A percentile compares a stretch with the other conserved stretches of the same genome.
phyloP scores from a whole-genome alignment of 768 basidiomycete genomes.

The Leccinum incarnatum region DNA sequence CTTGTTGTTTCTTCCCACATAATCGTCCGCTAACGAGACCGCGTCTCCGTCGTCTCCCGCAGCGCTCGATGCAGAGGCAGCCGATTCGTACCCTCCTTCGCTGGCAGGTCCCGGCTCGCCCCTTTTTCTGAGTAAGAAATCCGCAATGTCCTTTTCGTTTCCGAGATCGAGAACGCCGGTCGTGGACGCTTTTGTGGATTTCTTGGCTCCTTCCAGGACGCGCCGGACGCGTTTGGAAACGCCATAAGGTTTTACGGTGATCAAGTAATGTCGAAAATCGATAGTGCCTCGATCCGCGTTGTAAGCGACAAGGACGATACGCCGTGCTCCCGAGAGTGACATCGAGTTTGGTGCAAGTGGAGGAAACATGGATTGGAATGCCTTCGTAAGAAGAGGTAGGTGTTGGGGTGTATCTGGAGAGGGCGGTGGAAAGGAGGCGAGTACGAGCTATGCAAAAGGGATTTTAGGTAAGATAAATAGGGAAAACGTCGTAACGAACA shows the following conservation, averaged over 20 bases:
- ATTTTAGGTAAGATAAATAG: neutral
- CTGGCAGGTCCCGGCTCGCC: conserved; percentile 57
- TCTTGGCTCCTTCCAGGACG: conserved; percentile 65
- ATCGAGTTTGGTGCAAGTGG: conserved; percentile 81
- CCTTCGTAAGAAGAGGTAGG: conserved; percentile 88
- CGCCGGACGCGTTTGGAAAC: conserved; percentile 89
- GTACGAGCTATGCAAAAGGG: conserved; percentile 58
- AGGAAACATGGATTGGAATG: conserved; percentile 95
- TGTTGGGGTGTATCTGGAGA: conserved; percentile 77
- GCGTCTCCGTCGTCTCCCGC: conserved; percentile 83
- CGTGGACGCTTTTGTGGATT: conserved; percentile 22
- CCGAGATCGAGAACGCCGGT: conserved; percentile 70
- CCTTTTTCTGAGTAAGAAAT: conserved; percentile 78
- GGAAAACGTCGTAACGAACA: conserved; percentile 44
- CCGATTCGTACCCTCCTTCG: conserved; percentile 72
- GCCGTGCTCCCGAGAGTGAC: conserved; percentile 83
- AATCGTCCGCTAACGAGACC: conserved; percentile 86
- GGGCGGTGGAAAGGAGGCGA: conserved; percentile 80
- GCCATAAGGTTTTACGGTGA: conserved; percentile 93
- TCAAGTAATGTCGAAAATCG: conserved; percentile 92
- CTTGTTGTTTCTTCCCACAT: conserved; percentile 92
- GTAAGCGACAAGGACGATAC: conserved; percentile 92
- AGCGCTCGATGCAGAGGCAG: conserved; percentile 73
- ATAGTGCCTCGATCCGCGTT: conserved; percentile 82
- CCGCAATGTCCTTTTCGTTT: conserved; percentile 91